Evolutionary conservation across 305 asterid species (phyloP).

Genomic region (Caryopteris hybrid): DNA sequence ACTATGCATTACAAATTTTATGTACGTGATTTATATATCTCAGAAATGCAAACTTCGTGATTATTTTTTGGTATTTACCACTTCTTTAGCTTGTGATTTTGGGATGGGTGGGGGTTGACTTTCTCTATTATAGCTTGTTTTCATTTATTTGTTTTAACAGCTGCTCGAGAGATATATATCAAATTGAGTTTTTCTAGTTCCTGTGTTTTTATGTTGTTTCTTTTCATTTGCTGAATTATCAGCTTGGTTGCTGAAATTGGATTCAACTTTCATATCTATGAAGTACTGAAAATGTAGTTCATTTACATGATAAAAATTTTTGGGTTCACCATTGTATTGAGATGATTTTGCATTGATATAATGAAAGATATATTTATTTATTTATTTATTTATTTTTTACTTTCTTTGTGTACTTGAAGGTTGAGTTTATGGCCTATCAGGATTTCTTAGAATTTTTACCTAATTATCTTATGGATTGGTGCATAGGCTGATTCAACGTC

Average conservation of each 20-base stretch:
- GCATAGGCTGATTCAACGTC: constrained; percentile 44
- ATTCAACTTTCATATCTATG: not conserved
- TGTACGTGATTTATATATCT: not conserved
- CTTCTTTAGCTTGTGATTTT: not conserved
- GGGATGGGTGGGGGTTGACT: constrained; percentile 12
- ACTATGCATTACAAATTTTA: not conserved
- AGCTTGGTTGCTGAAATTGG: not conserved
- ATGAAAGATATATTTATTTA: constrained; percentile 4
- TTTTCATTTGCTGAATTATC: not conserved
- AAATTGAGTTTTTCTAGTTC: not conserved
- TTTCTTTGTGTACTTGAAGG: constrained; percentile 2
- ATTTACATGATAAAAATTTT: not conserved
- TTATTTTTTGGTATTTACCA: too few species aligned
- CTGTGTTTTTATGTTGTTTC: not conserved
- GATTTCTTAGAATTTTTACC: not conserved
- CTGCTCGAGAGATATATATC: not conserved
- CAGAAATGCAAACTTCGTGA: not conserved
- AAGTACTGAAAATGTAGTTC: not conserved
- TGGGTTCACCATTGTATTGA: not conserved
- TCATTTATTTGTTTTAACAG: not conserved
- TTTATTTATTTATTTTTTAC: too few species aligned
- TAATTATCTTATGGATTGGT: constrained; percentile 16
- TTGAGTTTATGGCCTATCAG: not conserved
- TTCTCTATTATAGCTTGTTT: not conserved
- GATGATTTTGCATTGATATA: constrained; percentile 1